phyloP scores from a whole-genome alignment of 2,329 filamentous ascomycete genomes.

The Colletotrichum neosansevieriae region DNA sequence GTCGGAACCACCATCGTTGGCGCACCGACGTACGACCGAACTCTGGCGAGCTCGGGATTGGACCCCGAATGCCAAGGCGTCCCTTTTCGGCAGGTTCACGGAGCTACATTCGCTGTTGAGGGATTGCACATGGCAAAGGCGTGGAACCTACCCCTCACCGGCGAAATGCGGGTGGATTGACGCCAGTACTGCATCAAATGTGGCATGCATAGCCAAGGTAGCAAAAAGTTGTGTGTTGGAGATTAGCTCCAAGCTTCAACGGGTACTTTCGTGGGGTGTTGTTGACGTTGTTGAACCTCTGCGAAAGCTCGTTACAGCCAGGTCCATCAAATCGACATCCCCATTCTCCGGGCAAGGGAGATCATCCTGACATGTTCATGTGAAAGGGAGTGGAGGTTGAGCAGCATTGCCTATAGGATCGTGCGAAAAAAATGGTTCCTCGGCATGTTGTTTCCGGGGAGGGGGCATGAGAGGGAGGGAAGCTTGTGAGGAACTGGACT shows the following conservation, averaged over 20 bases:
- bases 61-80: neutral
- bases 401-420: constrained; percentile 22
- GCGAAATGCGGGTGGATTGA: constrained; percentile 25
- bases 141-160: constrained; percentile 26
- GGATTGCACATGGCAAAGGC: neutral
- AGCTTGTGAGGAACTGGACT: constrained; percentile 31
- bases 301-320: neutral
- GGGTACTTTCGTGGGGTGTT: neutral
- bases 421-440: constrained; percentile 23
- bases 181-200: constrained; percentile 11
- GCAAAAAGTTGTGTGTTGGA: neutral
- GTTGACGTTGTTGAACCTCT: neutral
- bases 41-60: constrained; percentile 10
- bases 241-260: neutral
- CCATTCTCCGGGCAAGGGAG: neutral
- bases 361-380: constrained; percentile 9
- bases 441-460: constrained; percentile 28
- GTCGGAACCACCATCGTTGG: neutral
- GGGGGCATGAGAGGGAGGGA: constrained; percentile 17
- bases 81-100: neutral
- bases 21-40: neutral
- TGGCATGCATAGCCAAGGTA: constrained; percentile 7
- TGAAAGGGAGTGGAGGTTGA: constrained; percentile 6
- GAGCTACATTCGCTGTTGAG: neutral
- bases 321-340: neutral